A percentile compares a stretch with the other conserved stretches of the same genome.
Conservation (phyloP, 805 yeast species). For the Candida cerambycidarum region DNA sequence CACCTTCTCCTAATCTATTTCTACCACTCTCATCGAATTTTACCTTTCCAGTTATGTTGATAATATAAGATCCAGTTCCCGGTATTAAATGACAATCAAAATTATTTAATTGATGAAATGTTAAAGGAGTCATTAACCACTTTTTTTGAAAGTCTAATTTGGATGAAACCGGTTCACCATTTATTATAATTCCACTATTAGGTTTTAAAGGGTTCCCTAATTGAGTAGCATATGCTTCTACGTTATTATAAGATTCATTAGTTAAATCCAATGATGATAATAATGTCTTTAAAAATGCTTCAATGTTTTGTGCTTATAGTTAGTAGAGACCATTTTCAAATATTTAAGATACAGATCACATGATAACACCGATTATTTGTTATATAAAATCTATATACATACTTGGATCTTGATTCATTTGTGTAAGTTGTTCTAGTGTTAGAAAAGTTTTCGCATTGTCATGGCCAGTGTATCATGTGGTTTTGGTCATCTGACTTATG, state of each 20-base stretch:
- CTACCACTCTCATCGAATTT: constrained; percentile 76
- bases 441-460: constrained; percentile 3
- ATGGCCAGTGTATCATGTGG: too few species aligned
- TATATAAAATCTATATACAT: too few species aligned
- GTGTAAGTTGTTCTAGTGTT: background rate
- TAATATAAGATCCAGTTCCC: constrained; percentile 55
- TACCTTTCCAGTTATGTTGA: constrained; percentile 59
- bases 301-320: constrained; percentile 28
- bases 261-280: constrained; percentile 36
- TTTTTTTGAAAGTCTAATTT: constrained; percentile 53
- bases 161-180: constrained; percentile 54
- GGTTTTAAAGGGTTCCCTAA: constrained; percentile 53
- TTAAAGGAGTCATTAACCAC: constrained; percentile 56
- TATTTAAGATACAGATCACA: too few species aligned
- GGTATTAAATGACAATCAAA: constrained; percentile 69
- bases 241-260: constrained; percentile 26
- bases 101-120: constrained; percentile 64
- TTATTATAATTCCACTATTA: constrained; percentile 53
- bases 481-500: background rate
- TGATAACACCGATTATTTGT: too few species aligned
- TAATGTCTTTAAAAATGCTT: constrained; percentile 38
- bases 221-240: constrained; percentile 43
- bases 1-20: constrained; percentile 62
- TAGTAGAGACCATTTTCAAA: constrained; percentile 10
- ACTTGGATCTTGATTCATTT: constrained; percentile 18